Conservation (phyloP, 257 asterid genomes). For the Solanum sitiens region DNA sequence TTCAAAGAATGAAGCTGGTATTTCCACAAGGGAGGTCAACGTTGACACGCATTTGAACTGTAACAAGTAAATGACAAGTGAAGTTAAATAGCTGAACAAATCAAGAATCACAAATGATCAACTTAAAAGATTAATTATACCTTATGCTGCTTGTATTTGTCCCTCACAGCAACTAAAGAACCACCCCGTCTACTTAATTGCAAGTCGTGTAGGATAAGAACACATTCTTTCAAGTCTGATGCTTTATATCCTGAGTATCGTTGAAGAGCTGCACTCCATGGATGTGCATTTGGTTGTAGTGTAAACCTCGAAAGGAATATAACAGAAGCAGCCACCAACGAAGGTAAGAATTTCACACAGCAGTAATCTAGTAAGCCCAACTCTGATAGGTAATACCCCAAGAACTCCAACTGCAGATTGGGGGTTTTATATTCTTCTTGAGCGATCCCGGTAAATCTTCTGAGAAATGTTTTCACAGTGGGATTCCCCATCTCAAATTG, state of each 20-base stretch:
- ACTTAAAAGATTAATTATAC: slow-evolving; percentile 6
- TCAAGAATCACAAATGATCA: not conserved
- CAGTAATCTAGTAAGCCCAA: slow-evolving; percentile 63
- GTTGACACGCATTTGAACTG: slow-evolving; percentile 75
- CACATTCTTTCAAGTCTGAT: slow-evolving; percentile 60
- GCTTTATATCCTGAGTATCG: slow-evolving; percentile 49
- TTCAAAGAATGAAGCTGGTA: slow-evolving; percentile 43
- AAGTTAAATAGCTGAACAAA: not conserved
- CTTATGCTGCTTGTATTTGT: slow-evolving; percentile 71
- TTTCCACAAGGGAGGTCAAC: slow-evolving; percentile 28
- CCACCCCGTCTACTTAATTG: slow-evolving; percentile 49
- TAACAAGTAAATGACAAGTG: not conserved
- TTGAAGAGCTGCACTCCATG: slow-evolving; percentile 54
- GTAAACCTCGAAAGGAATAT: slow-evolving; percentile 65
- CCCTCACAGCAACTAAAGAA: slow-evolving; percentile 53
- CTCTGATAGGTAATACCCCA: slow-evolving; percentile 79
- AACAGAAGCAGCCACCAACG: slow-evolving; percentile 73
- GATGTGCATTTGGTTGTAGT: slow-evolving; percentile 41
- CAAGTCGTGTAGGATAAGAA: slow-evolving; percentile 48
- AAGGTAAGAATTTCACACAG: slow-evolving; percentile 72
- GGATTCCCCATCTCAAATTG: slow-evolving; percentile 84
- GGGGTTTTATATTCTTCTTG: slow-evolving; percentile 39
- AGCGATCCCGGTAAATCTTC: slow-evolving; percentile 44
- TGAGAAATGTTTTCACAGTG: slow-evolving; percentile 64
- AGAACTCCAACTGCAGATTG: slow-evolving; percentile 52